A percentile compares a stretch with the other conserved stretches of the same genome.
phyloP scores from a whole-genome alignment of 2,329 filamentous ascomycete species.

The Aspergillus fijiensis region DNA sequence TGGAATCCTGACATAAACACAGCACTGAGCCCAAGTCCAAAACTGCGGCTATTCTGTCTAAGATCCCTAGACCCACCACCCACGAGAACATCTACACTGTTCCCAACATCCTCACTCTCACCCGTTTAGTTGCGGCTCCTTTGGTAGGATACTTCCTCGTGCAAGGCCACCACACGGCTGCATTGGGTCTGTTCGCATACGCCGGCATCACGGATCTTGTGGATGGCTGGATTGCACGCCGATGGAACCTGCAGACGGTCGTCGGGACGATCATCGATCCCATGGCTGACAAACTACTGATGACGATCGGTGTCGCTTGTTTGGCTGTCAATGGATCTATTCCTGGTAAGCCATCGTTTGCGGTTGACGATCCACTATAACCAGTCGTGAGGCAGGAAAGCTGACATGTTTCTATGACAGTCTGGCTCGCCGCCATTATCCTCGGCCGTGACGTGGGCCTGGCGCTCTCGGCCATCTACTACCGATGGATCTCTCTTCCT shows the following conservation, averaged over 20 bases:
- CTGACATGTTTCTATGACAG: conserved; percentile 39
- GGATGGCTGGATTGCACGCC: conserved; percentile 89
- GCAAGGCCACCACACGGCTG: conserved; percentile 74
- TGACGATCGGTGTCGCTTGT: conserved; percentile 88
- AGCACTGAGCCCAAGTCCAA: conserved; percentile 25
- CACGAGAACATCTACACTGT: conserved; percentile 96
- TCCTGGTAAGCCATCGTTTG: conserved; percentile 58
- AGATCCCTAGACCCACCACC: conserved; percentile 29
- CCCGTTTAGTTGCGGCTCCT: conserved; percentile 78
- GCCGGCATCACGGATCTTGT: conserved; percentile 88
- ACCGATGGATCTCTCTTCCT: conserved; percentile 90
- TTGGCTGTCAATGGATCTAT: conserved; percentile 79
- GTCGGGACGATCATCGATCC: conserved; percentile 94
- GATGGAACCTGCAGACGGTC: conserved; percentile 85
- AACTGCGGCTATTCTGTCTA: conserved; percentile 34
- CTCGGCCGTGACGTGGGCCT: conserved; percentile 84
- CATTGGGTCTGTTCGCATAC: conserved; percentile 84
- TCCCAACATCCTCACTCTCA: conserved; percentile 90
- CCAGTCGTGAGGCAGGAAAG: neutral
- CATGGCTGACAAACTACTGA: conserved; percentile 93
- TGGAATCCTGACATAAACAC: conserved; percentile 4
- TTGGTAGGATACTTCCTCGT: conserved; percentile 86
- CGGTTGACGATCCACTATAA: neutral
- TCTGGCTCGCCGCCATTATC: conserved; percentile 87
- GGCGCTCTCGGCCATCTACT: conserved; percentile 85